phyloP scores from a whole-genome alignment of 2,329 filamentous ascomycete genomes.

The Phyllosticta capitalensis region DNA sequence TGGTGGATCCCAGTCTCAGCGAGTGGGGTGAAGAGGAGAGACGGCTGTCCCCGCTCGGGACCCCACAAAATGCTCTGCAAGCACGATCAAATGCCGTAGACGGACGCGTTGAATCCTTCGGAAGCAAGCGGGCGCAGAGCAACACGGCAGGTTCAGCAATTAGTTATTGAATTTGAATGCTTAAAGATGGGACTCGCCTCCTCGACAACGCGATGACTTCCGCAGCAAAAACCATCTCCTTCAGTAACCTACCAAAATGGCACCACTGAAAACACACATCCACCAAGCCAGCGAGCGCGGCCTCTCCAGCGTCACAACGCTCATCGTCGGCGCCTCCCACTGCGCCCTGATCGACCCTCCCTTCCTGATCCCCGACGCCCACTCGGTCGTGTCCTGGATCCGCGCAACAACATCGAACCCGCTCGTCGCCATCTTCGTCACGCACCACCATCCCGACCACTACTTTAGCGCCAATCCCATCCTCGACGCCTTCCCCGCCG shows the following conservation, averaged over 20 bases:
- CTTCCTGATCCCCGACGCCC: constrained; percentile 23
- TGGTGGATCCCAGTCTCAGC: not conserved
- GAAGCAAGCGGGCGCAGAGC: not conserved
- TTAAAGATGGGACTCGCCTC: not conserved
- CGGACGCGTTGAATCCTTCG: not conserved
- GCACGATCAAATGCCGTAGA: not conserved
- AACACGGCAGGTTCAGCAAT: not conserved
- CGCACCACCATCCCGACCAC: constrained; percentile 28
- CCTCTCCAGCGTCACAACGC: constrained; percentile 20
- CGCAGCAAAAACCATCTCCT: not conserved
- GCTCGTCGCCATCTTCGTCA: constrained; percentile 24
- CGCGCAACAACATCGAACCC: constrained; percentile 17
- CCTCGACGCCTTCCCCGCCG: constrained; percentile 19
- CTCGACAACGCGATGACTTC: no score
- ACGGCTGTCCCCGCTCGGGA: not conserved
- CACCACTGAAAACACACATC: not conserved
- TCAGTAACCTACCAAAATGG: not conserved
- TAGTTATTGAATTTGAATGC: not conserved
- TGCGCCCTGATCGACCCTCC: constrained; percentile 23
- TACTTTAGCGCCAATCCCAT: constrained; percentile 20
- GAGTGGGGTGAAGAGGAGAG: not conserved
- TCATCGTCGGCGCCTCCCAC: constrained; percentile 16
- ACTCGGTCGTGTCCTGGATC: constrained; percentile 21
- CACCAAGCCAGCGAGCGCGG: constrained; percentile 17
- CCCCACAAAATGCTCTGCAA: not conserved